phyloP scores from a whole-genome alignment of 2,329 filamentous ascomycete species.

The Talaromyces pinophilus region DNA sequence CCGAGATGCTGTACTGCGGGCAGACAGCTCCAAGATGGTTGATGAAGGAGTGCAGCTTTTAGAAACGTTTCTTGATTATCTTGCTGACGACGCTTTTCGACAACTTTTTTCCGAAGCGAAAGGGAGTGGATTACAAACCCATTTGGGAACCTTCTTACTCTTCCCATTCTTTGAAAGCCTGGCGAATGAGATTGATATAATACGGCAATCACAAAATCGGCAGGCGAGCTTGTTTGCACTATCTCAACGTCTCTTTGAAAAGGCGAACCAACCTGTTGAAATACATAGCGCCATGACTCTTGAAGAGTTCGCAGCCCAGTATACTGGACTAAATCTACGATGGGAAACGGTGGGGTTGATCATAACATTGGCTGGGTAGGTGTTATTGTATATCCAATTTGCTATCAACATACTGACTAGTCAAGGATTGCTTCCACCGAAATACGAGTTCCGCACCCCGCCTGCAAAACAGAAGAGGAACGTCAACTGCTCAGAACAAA shows the following conservation, averaged over 20 bases:
- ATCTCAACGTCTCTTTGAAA: constrained; percentile 22
- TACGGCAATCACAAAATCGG: constrained; percentile 14
- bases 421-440: constrained; percentile 19
- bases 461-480: constrained; percentile 22
- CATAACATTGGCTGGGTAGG: constrained; percentile 19
- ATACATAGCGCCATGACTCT: constrained; percentile 17
- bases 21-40: constrained; percentile 23
- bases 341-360: constrained; percentile 22
- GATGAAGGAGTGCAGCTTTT: constrained; percentile 19
- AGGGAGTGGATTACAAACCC: constrained; percentile 10
- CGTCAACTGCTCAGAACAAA: constrained; percentile 21
- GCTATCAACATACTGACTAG: background rate
- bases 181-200: constrained; percentile 14
- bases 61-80: constrained; percentile 19
- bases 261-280: constrained; percentile 18
- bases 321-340: constrained; percentile 17
- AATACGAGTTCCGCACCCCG: constrained; percentile 19
- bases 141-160: constrained; percentile 18
- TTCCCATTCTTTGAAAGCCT: constrained; percentile 22
- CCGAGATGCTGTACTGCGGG: constrained; percentile 21
- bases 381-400: background rate
- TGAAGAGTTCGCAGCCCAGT: constrained; percentile 17
- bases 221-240: constrained; percentile 12
- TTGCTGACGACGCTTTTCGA: constrained; percentile 15
- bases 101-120: constrained; percentile 17